Evolutionary conservation across 768 basidiomycete species (phyloP).

Genomic region (Nidula microcarpa): DNA sequence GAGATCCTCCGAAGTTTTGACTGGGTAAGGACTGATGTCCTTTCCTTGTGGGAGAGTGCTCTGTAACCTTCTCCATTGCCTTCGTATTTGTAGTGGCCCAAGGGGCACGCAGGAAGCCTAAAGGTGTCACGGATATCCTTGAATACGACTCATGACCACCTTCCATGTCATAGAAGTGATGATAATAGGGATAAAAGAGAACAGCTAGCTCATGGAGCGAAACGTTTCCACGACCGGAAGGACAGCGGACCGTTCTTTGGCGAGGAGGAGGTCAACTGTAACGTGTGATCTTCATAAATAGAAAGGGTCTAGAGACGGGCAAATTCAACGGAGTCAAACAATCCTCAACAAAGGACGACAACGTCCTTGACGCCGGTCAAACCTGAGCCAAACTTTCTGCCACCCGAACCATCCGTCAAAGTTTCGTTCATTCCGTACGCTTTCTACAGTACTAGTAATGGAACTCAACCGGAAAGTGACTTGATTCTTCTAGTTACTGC

Average conservation of each 20-base stretch:
- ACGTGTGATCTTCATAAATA: too few species aligned
- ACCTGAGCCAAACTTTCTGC: too few species aligned
- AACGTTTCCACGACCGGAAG: slow-evolving; percentile 7
- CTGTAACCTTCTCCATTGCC: background rate
- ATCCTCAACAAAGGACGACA: too few species aligned
- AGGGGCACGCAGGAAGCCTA: background rate
- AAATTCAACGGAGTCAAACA: too few species aligned
- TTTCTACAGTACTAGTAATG: too few species aligned
- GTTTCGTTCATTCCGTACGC: too few species aligned
- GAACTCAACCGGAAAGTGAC: too few species aligned
- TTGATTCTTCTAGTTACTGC: too few species aligned
- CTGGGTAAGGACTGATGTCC: background rate
- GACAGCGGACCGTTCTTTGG: background rate
- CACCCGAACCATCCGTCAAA: too few species aligned
- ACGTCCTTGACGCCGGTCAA: too few species aligned
- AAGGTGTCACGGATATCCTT: slow-evolving; percentile 4
- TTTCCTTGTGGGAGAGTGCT: background rate
- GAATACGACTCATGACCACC: slow-evolving; percentile 15
- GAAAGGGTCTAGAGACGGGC: too few species aligned
- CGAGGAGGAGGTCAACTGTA: too few species aligned
- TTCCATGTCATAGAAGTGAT: slow-evolving; percentile 12
- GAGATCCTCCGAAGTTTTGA: background rate
- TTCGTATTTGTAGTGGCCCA: background rate
- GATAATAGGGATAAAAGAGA: slow-evolving; percentile 6
- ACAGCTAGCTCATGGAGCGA: slow-evolving; percentile 15